Percentiles rank a stretch among this genome's conserved stretches.
These are phyloP conservation scores for Globisporangium camurandrum DNA, from an alignment of 352 stramenopile genomes.

Conservation along the genomic window DNA sequence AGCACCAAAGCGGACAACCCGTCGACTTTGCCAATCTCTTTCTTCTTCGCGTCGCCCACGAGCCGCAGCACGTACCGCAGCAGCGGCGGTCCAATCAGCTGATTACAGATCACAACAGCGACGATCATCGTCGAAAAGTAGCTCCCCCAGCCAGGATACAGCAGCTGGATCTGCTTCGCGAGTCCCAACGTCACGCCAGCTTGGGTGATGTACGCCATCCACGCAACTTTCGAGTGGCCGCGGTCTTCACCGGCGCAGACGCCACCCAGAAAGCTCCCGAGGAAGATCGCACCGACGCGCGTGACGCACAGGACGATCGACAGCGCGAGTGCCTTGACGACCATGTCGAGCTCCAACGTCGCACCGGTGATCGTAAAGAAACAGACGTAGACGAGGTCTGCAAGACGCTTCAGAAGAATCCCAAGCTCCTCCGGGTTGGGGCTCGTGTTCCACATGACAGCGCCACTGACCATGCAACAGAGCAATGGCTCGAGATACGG, in stretches of 20 bases:
- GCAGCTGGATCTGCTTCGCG: constrained; percentile 63
- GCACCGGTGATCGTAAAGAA: constrained; percentile 72
- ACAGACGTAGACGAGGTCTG: constrained; percentile 59
- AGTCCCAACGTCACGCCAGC: constrained; percentile 59
- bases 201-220: constrained; percentile 75
- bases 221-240: constrained; percentile 39
- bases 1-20: constrained; percentile 36
- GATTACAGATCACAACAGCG: constrained; percentile 63
- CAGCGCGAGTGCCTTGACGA: constrained; percentile 46
- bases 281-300: constrained; percentile 45
- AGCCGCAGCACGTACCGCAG: constrained; percentile 45
- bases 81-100: constrained; percentile 50
- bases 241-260: constrained; percentile 34
- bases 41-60: constrained; percentile 49
- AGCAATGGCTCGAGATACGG: constrained; percentile 60
- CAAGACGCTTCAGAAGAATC: constrained; percentile 40
- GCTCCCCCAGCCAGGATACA: constrained; percentile 60
- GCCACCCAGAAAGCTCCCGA: constrained; percentile 47
- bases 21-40: constrained; percentile 50
- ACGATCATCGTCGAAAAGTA: constrained; percentile 76
- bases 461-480: constrained; percentile 61
- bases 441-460: constrained; percentile 58
- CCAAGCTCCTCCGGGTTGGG: constrained; percentile 45
- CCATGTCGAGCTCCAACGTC: constrained; percentile 56
- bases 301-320: constrained; percentile 47